phyloP scores from a whole-genome alignment of 1,139 yeast species.

The Suhomyces taliae region DNA sequence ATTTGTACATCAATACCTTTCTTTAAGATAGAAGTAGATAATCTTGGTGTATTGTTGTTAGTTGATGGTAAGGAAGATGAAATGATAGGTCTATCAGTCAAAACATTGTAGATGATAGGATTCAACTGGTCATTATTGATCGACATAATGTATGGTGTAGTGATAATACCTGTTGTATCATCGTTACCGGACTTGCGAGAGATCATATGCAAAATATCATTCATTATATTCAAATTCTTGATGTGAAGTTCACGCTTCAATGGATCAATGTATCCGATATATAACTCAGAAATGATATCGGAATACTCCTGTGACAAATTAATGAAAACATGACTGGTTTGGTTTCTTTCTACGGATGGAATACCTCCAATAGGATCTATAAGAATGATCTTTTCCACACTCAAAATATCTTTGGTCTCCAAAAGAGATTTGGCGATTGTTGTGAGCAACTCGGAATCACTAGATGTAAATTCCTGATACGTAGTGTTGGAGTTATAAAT shows the following conservation, averaged over 20 bases:
- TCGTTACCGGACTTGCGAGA: slow-evolving; percentile 35
- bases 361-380: slow-evolving; percentile 86
- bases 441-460: slow-evolving; percentile 30
- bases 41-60: slow-evolving; percentile 59
- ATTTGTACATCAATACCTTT: slow-evolving; percentile 70
- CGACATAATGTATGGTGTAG: slow-evolving; percentile 46
- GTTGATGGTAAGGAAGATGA: slow-evolving; percentile 88
- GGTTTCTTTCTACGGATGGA: slow-evolving; percentile 79
- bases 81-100: slow-evolving; percentile 90
- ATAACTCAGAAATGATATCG: slow-evolving; percentile 62
- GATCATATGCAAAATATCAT: slow-evolving; percentile 35
- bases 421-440: slow-evolving; percentile 30
- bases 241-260: slow-evolving; percentile 50
- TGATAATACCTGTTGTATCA: slow-evolving; percentile 46
- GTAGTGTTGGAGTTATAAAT: slow-evolving; percentile 42
- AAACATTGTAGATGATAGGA: slow-evolving; percentile 83
- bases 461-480: slow-evolving; percentile 31
- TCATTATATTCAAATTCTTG: slow-evolving; percentile 55
- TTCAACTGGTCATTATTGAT: slow-evolving; percentile 52
- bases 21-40: slow-evolving; percentile 77
- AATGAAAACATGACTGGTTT: slow-evolving; percentile 84
- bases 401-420: slow-evolving; percentile 32
- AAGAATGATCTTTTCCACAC: slow-evolving; percentile 78
- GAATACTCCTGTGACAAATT: slow-evolving; percentile 81
- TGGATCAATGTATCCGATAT: slow-evolving; percentile 51